Conservation (phyloP, 1,284 basidiomycete genomes). For the Flammula alnicola region DNA sequence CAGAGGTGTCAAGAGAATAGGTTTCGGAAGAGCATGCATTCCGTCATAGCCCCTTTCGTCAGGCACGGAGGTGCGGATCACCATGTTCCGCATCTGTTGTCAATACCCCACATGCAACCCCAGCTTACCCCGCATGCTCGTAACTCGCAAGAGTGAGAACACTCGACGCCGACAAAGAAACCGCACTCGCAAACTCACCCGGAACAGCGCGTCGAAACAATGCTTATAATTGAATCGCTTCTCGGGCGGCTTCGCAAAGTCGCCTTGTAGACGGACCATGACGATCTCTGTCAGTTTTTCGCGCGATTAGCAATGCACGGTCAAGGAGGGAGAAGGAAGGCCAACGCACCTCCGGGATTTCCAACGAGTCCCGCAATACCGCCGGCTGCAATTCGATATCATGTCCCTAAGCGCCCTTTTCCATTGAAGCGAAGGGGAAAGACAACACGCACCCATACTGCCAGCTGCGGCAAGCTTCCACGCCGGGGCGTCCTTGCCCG, state of each 20-base stretch:
- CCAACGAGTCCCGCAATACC: slow-evolving; percentile 84
- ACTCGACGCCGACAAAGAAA: too few species aligned
- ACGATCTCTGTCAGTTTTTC: slow-evolving; percentile 74
- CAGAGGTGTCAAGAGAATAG: too few species aligned
- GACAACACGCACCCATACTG: slow-evolving; percentile 73
- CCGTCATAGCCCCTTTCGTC: too few species aligned
- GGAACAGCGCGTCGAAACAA: slow-evolving; percentile 82
- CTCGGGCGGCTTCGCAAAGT: slow-evolving; percentile 84
- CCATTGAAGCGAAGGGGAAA: too few species aligned
- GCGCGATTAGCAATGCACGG: not conserved
- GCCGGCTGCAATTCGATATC: slow-evolving; percentile 76
- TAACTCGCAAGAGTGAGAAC: too few species aligned
- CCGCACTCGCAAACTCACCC: slow-evolving; percentile 51
- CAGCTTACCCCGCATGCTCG: too few species aligned
- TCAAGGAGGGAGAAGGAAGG: slow-evolving; percentile 5
- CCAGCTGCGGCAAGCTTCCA: slow-evolving; percentile 86
- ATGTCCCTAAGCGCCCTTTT: too few species aligned
- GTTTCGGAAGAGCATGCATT: too few species aligned
- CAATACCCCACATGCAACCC: too few species aligned
- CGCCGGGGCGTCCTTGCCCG: slow-evolving; percentile 68
- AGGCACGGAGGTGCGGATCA: too few species aligned
- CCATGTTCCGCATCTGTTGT: too few species aligned
- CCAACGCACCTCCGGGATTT: slow-evolving; percentile 77
- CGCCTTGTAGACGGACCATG: slow-evolving; percentile 87
- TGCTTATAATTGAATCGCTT: slow-evolving; percentile 88